Conservation (phyloP, 2,329 filamentous ascomycete genomes). For the Aspergillus calidoustus region DNA sequence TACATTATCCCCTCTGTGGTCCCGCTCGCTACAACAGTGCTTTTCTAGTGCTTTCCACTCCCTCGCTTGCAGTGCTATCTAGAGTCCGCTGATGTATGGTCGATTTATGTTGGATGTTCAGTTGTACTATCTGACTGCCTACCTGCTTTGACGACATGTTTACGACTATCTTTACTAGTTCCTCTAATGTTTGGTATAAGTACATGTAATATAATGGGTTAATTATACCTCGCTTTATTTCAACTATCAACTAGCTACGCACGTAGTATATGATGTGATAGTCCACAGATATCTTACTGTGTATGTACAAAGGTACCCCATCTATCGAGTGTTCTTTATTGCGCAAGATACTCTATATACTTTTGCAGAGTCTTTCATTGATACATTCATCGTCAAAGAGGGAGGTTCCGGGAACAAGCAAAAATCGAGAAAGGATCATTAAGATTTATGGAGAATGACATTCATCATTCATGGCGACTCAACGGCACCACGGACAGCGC, state of each 20-base stretch:
- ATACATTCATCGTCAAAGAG: conserved; percentile 30
- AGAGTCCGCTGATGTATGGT: conserved; percentile 6
- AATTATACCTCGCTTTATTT: background rate
- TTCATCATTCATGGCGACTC: conserved; percentile 42
- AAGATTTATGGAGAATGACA: background rate
- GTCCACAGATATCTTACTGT: background rate
- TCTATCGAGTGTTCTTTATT: conserved; percentile 24
- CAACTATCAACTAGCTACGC: background rate
- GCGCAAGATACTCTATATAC: conserved; percentile 28
- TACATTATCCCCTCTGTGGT: background rate
- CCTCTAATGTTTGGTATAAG: conserved; percentile 8
- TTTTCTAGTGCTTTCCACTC: background rate
- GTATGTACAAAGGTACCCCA: conserved; percentile 4
- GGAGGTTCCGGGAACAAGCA: conserved; percentile 1
- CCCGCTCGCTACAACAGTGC: conserved; percentile 3
- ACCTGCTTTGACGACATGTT: conserved; percentile 9
- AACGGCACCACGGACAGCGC: conserved; percentile 72
- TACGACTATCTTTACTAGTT: conserved; percentile 17
- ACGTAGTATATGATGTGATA: background rate
- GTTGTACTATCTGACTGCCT: background rate
- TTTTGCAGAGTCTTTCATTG: conserved; percentile 29
- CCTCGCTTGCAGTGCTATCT: conserved; percentile 1
- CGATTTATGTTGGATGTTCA: conserved; percentile 6
- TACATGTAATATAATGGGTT: conserved; percentile 26
- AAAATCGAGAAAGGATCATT: conserved; percentile 11